These are phyloP conservation scores for Eucalyptus curtisii DNA, from an alignment of 345 rosid species.

Conservation along the genomic window DNA sequence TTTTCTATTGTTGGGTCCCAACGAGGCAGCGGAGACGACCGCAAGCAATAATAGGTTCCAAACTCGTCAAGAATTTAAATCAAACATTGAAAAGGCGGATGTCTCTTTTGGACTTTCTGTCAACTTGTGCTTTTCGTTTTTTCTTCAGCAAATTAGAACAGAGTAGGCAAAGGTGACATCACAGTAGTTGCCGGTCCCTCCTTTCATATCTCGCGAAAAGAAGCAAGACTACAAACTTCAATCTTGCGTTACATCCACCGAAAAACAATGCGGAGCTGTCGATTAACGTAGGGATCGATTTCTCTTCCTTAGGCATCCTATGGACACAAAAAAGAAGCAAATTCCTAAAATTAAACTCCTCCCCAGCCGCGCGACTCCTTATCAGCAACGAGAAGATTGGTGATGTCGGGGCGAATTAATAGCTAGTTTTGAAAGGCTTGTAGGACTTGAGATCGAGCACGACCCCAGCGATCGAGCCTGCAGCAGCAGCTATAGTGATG, in stretches of 20 bases:
- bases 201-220: not conserved
- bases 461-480: slow-evolving; percentile 76
- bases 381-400: not conserved
- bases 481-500: slow-evolving; percentile 60
- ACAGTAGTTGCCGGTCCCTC: not conserved
- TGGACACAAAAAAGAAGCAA: not conserved
- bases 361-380: not conserved
- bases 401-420: slow-evolving; percentile 6
- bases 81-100: not conserved
- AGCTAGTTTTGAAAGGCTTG: slow-evolving; percentile 49
- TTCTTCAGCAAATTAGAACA: not conserved
- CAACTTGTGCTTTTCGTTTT: not conserved
- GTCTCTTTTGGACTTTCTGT: not conserved
- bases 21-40: not conserved
- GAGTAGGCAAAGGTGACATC: not conserved
- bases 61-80: not conserved
- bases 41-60: not conserved
- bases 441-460: slow-evolving; percentile 41
- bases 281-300: not conserved
- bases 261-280: not conserved
- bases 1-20: not conserved
- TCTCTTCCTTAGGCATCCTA: not conserved
- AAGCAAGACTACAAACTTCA: not conserved
- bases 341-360: not conserved
- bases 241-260: not conserved